phyloP scores from a whole-genome alignment of 2,329 filamentous ascomycete species.

The Ascochyta viciae-villosae region DNA sequence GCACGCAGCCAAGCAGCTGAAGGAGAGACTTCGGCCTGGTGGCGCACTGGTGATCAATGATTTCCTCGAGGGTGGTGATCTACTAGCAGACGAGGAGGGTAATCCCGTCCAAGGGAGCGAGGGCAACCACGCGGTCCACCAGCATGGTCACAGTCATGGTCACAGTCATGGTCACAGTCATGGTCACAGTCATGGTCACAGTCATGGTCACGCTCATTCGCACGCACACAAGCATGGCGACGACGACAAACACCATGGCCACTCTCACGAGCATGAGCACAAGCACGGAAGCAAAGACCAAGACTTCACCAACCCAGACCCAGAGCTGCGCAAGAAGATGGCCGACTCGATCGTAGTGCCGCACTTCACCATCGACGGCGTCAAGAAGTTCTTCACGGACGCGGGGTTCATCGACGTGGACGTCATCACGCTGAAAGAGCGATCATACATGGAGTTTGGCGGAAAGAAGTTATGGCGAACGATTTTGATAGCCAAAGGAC shows the following conservation, averaged over 20 bases:
- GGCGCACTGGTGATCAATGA: conserved; percentile 74
- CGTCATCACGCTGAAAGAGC: conserved; percentile 62
- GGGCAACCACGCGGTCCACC: conserved; percentile 31
- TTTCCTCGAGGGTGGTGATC: conserved; percentile 64
- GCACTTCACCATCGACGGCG: conserved; percentile 68
- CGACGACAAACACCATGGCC: conserved; percentile 15
- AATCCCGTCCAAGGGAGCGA: conserved; percentile 29
- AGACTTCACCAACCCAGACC: conserved; percentile 16
- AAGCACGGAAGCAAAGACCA: conserved; percentile 15
- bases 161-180: conserved; percentile 42
- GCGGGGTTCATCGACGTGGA: conserved; percentile 67
- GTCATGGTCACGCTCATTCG: conserved; percentile 30
- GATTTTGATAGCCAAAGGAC: conserved; percentile 61
- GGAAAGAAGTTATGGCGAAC: conserved; percentile 52
- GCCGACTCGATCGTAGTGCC: conserved; percentile 67
- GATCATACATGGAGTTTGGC: conserved; percentile 54
- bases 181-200: conserved; percentile 9
- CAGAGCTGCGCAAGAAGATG: conserved; percentile 40
- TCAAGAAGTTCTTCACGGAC: conserved; percentile 67
- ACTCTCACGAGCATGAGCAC: conserved; percentile 16
- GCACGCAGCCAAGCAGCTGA: conserved; percentile 65
- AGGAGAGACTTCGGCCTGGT: conserved; percentile 67
- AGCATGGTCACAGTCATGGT: conserved; percentile 27
- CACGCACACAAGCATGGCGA: conserved; percentile 28
- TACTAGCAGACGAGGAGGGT: conserved; percentile 37